Base-by-base conservation (phyloP, 2,329 filamentous ascomycete species). In the Diaporthe ilicicola region DNA sequence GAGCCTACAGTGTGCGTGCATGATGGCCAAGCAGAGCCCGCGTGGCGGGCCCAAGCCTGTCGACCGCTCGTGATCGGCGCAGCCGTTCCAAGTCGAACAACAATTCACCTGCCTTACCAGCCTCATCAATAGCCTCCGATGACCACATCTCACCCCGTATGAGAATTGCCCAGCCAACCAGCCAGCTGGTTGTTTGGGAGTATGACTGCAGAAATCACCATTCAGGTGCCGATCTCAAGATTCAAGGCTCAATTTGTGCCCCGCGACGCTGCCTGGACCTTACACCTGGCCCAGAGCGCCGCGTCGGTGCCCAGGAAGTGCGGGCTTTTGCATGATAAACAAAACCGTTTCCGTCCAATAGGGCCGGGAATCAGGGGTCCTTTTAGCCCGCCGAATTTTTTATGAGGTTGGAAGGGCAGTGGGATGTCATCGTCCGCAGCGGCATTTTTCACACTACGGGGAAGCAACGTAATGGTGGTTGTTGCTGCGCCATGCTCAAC, bases 21-120 rank as follows among this genome's bases (percentile, higher is more conserved):
- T 3, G 13, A 4, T 24, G 29, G 19, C 13, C 34, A 62, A n/a
- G 53, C 51, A 65, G 51, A 68, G 69, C 64, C 64, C 71, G 71
- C 69, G 69, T 67, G 71, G 71, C 71, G 64, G 56, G 32, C 48
- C 46, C 39, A 48, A 67, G 67, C 70, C 53, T 51, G 54, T 55
- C 48, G 48, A 62, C 65, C 55, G 55, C 59, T 50, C 48, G 37
- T 59, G 67, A 72, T 67, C 67, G 54, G 44, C 70, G 34, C 32
- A 56, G n/a, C 19, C 50, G 42, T 70, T 27, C n/a, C 69, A 70
- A 37, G 53, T 27, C 34, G 22, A 46, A 48, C 27, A 65, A 44
- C 50, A 32, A 24, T 27, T 46, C 24, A 24, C 34, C 37, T 66
- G 70, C 61, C 70, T 39, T n/a, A 62, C 61, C 70, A 72, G 61